Evolutionary conservation across 2,329 filamentous ascomycete species (phyloP).

Genomic region (Bipolaris bicolor): DNA sequence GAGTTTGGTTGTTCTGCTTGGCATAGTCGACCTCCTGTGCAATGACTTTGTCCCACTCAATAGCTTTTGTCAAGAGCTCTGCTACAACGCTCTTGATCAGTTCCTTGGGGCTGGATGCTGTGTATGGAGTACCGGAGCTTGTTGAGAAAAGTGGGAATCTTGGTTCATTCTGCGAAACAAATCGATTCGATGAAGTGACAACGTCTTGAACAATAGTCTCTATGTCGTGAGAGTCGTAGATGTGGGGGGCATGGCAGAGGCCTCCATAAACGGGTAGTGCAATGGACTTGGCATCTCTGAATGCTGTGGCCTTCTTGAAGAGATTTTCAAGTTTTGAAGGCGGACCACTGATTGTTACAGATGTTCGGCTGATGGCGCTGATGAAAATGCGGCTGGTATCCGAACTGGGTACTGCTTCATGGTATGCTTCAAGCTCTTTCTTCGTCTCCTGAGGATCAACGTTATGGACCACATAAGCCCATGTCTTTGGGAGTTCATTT

Average conservation of each 20-base stretch:
- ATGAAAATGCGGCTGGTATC: constrained; percentile 34
- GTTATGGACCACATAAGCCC: constrained; percentile 53
- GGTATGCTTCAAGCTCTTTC: constrained; percentile 48
- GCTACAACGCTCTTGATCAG: constrained; percentile 20
- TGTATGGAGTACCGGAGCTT: constrained; percentile 48
- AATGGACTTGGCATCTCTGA: constrained; percentile 25
- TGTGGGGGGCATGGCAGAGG: constrained; percentile 38
- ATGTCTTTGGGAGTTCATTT: constrained; percentile 38
- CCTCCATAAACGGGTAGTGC: constrained; percentile 35
- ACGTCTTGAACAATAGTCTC: constrained; percentile 27
- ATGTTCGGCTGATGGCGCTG: constrained; percentile 33
- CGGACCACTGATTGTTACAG: constrained; percentile 42
- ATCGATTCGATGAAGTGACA: constrained; percentile 32
- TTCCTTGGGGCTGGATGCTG: constrained; percentile 25
- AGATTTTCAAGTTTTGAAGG: constrained; percentile 34
- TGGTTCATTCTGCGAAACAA: constrained; percentile 31
- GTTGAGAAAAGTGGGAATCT: constrained; percentile 60
- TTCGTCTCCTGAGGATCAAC: constrained; percentile 43
- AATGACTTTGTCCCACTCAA: constrained; percentile 27
- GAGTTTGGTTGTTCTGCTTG: neutral
- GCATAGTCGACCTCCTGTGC: constrained; percentile 18
- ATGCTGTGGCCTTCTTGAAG: constrained; percentile 30
- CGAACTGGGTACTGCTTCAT: constrained; percentile 28
- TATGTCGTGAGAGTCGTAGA: constrained; percentile 38
- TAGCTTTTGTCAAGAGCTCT: constrained; percentile 23